Evolutionary conservation across 2,329 filamentous ascomycete genomes (phyloP).

Genomic region (Sporothrix euskadiensis): DNA sequence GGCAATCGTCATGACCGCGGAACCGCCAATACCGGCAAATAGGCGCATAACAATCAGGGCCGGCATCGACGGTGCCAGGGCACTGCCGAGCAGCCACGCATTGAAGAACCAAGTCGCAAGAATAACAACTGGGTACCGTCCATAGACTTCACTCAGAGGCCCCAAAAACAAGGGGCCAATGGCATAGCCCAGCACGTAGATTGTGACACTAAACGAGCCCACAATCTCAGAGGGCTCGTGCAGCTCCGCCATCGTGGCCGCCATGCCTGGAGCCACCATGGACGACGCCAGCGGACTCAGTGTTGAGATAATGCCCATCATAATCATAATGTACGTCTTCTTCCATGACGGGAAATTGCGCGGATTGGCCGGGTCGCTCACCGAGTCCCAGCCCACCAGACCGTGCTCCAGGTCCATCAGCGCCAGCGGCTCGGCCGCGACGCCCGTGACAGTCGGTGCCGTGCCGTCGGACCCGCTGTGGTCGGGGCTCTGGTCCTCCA

Average conservation of each 20-base stretch:
- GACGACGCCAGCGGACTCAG: constrained; percentile 60
- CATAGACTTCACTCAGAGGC: constrained; percentile 28
- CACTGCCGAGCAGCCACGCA: constrained; percentile 62
- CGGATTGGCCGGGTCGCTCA: constrained; percentile 58
- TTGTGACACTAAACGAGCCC: constrained; percentile 57
- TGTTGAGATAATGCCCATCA: constrained; percentile 22
- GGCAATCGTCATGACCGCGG: constrained; percentile 65
- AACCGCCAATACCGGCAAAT: constrained; percentile 68
- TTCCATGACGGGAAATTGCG: constrained; percentile 59
- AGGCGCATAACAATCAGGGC: constrained; percentile 68
- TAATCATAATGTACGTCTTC: constrained; percentile 17
- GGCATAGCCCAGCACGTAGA: constrained; percentile 52
- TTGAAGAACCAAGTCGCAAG: constrained; percentile 65
- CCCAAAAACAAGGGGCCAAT: constrained; percentile 28
- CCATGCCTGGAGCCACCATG: constrained; percentile 54
- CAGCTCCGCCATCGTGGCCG: constrained; percentile 45
- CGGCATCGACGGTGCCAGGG: constrained; percentile 63
- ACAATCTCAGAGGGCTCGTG: constrained; percentile 38
- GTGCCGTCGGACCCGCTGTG: constrained; percentile 1
- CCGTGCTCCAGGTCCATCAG: constrained; percentile 52
- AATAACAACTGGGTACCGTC: constrained; percentile 66
- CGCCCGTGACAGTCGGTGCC: not conserved
- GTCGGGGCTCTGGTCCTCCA: not conserved
- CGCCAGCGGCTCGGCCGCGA: constrained; percentile 40
- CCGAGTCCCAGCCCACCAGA: constrained; percentile 60